Base-by-base conservation (phyloP, 208 protist genomes). In the Trypanosoma platydactyli region DNA sequence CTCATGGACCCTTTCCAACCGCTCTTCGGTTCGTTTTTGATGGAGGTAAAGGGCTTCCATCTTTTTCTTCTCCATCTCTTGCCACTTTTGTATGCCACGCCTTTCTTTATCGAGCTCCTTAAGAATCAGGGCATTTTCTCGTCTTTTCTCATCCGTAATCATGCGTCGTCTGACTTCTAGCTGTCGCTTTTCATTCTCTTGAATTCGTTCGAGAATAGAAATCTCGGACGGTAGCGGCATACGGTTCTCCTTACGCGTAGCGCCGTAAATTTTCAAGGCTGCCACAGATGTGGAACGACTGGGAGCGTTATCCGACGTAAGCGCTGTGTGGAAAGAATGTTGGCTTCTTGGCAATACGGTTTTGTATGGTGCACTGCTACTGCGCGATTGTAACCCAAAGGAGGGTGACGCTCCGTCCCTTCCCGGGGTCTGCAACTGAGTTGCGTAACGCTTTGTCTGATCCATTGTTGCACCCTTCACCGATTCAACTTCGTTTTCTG, bases 181-280 rank as follows among this genome's bases (percentile, higher is more conserved):
- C 24, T 60, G 64, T 53, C 66, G 71, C 18, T 72, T 57, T 61
- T 92, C 83, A 11, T 79, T 76, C 63, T 89, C 81, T 46, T 82
- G 65, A 64, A 89, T 92, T 22, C 85, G 76, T 5, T 81, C 69
- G 24, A 89, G 64, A 65, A 81, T 68, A 5, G 68, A 45, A 25
- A 53, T 24, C 63, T 89, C 86, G 7, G 57, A 71, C 15, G 64
- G 57, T 46, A 75, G 81, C 30, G 76, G 61, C 11, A 48, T 42
- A 48, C 86, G 82, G 15, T 72, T 68, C 68, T 89, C 76, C 16
- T 22, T 30, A 12, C 74, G 68, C 54, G 64, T 74, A 55, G 74
- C 58, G 70, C 78, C 84, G 54, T 77, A 77, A 33, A 92, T 84
- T 33, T 33, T 44, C 68, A 71, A 63, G 25, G 51, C 51, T 0